Conservation (phyloP, 1,284 basidiomycete genomes). For the Waitea zeae region DNA sequence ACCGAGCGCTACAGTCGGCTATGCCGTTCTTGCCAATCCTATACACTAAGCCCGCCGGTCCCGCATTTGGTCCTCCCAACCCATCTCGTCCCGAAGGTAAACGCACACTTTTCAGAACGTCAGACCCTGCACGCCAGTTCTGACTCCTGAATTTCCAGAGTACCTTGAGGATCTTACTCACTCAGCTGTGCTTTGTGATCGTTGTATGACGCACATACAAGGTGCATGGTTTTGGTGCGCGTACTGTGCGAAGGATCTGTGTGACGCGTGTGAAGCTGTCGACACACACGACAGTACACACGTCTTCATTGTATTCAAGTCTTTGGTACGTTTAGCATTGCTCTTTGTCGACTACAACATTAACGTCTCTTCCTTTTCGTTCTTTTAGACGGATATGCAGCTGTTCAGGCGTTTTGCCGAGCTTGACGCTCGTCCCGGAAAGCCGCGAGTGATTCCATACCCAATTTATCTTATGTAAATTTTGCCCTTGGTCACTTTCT, state of each 20-base stretch:
- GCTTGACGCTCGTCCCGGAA: slow-evolving; percentile 32
- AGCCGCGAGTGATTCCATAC: slow-evolving; percentile 40
- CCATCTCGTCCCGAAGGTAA: slow-evolving; percentile 41
- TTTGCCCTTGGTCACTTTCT: no score
- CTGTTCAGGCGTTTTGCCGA: slow-evolving; percentile 37
- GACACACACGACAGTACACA: slow-evolving; percentile 72
- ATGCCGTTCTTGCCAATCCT: slow-evolving; percentile 47
- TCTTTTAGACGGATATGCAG: slow-evolving; percentile 45
- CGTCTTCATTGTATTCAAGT: slow-evolving; percentile 77
- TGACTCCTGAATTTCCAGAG: no score
- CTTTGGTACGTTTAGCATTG: no score
- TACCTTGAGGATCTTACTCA: no score
- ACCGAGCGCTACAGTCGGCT: slow-evolving; percentile 44
- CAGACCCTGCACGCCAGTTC: no score
- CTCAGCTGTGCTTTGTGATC: slow-evolving; percentile 52
- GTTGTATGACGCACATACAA: slow-evolving; percentile 53
- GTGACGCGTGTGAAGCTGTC: slow-evolving; percentile 57
- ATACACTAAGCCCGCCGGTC: slow-evolving; percentile 55
- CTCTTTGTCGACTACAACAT: no score
- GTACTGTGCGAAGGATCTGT: slow-evolving; percentile 71
- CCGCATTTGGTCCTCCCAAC: slow-evolving; percentile 20
- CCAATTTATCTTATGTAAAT: no score
- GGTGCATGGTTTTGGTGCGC: slow-evolving; percentile 83
- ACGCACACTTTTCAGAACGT: no score
- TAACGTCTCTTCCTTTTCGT: no score